Conservation (phyloP, 1,284 basidiomycete species). For the Fomitopsis palustris region DNA sequence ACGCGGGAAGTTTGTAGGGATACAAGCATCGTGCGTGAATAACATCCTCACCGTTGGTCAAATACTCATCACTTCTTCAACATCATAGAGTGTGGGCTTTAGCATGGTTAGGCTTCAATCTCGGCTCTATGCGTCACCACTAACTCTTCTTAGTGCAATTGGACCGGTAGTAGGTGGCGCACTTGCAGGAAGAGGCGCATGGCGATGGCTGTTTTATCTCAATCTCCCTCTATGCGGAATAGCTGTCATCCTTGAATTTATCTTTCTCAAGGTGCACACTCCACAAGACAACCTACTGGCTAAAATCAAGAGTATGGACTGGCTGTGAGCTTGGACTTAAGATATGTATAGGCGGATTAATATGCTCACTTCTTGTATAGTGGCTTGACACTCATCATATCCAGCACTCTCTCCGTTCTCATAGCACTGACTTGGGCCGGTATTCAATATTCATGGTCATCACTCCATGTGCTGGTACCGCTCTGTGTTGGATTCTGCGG, state of each 20-base stretch:
- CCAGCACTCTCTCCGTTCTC: constrained; percentile 26
- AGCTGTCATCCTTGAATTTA: constrained; percentile 7
- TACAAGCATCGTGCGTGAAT: constrained; percentile 9
- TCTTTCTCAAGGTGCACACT: constrained; percentile 19
- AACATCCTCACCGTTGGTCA: neutral
- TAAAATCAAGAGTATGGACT: constrained; percentile 33
- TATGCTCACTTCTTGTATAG: constrained; percentile 20
- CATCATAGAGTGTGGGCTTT: no score
- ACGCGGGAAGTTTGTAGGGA: constrained; percentile 4
- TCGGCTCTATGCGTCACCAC: neutral
- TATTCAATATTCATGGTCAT: constrained; percentile 36
- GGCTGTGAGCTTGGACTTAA: constrained; percentile 26
- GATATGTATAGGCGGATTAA: neutral
- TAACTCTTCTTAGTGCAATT: neutral
- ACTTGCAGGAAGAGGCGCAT: constrained; percentile 10
- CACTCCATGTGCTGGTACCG: constrained; percentile 37
- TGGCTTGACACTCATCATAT: constrained; percentile 36
- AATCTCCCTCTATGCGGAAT: constrained; percentile 19
- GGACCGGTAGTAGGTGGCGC: constrained; percentile 10
- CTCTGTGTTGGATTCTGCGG: constrained; percentile 36
- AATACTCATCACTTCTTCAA: no score
- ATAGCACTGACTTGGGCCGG: constrained; percentile 41
- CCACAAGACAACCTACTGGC: constrained; percentile 23
- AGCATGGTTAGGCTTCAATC: no score
- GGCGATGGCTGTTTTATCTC: constrained; percentile 24